Percentiles rank a stretch among this genome's conserved stretches.
Evolutionary conservation across 2,329 filamentous ascomycete genomes (phyloP).

Genomic region (Aspergillus hortae): DNA sequence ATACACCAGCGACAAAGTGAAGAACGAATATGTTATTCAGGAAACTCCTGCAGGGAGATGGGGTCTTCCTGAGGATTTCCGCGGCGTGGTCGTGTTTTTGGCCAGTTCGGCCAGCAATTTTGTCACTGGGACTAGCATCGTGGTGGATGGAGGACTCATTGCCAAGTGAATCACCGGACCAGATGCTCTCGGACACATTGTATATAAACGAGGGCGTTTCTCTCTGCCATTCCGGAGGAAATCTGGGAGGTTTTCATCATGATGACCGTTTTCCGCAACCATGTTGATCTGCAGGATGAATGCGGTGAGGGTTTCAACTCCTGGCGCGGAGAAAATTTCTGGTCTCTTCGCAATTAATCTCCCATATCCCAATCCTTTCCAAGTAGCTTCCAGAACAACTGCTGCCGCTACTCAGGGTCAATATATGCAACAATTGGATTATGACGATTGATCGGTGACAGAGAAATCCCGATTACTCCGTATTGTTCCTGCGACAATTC

Average conservation of each 20-base stretch:
- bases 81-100: slow-evolving; percentile 73
- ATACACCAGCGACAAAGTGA: slow-evolving; percentile 66
- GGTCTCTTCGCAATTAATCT: not conserved
- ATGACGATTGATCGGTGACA: not conserved
- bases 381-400: too few relatives aligned
- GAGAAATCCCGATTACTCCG: not conserved
- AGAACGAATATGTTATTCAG: slow-evolving; percentile 67
- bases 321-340: not conserved
- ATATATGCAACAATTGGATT: not conserved
- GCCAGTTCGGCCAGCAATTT: slow-evolving; percentile 72
- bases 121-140: slow-evolving; percentile 74
- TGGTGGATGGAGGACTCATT: slow-evolving; percentile 73
- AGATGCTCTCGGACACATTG: too few relatives aligned
- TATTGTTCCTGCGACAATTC: slow-evolving; percentile 6
- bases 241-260: not conserved
- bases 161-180: not conserved
- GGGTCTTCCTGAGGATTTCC: slow-evolving; percentile 82
- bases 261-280: not conserved
- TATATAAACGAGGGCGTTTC: too few relatives aligned
- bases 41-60: slow-evolving; percentile 79
- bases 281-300: not conserved
- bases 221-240: not conserved
- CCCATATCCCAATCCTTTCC: too few relatives aligned
- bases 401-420: not conserved
- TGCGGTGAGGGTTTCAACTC: not conserved